phyloP scores from a whole-genome alignment of 2,329 filamentous ascomycete species.

The Bipolaris bicolor region DNA sequence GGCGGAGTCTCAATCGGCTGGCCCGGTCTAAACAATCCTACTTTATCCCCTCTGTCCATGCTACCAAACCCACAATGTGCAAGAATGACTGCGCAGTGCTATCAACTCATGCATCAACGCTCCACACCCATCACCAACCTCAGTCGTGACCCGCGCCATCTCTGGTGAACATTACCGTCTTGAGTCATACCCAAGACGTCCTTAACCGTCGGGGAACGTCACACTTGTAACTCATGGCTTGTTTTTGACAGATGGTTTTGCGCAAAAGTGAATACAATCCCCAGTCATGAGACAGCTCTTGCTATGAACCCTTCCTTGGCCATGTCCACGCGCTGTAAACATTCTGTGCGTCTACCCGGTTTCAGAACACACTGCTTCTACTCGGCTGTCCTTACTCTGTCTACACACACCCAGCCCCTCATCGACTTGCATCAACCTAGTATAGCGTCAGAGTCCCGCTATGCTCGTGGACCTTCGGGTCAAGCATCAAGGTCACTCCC shows the following conservation, averaged over 20 bases:
- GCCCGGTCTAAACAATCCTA: not conserved
- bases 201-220: conserved; percentile 6
- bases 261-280: not conserved
- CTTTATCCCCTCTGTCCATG: not conserved
- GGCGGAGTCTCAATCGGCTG: not conserved
- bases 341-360: not conserved
- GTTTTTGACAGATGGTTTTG: conserved; percentile 7
- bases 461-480: conserved; percentile 6
- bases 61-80: not conserved
- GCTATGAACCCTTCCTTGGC: not conserved
- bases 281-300: not conserved
- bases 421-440: not conserved
- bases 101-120: not conserved
- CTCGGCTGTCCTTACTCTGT: not conserved
- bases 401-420: not conserved
- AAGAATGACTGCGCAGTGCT: not conserved
- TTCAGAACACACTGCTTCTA: not conserved
- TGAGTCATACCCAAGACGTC: not conserved
- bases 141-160: conserved; percentile 1
- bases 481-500: conserved; percentile 1
- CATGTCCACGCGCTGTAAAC: not conserved
- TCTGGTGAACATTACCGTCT: not conserved
- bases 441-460: conserved; percentile 6
- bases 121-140: not conserved
- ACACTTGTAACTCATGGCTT: conserved; percentile 11